These are phyloP conservation scores for Bryopsis sp. DNA, from an alignment of 139 green algal species.

Conservation along the genomic window DNA sequence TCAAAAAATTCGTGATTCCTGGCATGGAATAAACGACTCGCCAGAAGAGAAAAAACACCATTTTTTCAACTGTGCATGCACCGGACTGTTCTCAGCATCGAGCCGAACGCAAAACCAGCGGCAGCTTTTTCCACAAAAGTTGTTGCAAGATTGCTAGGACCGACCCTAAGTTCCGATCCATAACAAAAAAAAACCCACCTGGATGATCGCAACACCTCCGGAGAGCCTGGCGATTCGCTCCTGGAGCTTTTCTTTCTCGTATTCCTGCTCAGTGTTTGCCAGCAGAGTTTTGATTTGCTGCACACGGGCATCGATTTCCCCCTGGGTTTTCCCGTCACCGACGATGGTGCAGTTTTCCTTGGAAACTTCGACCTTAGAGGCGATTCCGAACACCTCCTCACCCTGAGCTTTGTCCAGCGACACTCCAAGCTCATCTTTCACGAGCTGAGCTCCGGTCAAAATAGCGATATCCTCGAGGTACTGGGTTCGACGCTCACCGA, in stretches of 20 bases:
- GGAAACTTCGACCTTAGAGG: slow-evolving; percentile 78
- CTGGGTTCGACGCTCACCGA: slow-evolving; percentile 94
- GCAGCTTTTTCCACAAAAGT: too few relatives aligned
- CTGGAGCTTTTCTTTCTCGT: slow-evolving; percentile 99
- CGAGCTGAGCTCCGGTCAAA: slow-evolving; percentile 75
- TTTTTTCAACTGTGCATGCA: too few relatives aligned
- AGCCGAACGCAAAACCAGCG: background rate
- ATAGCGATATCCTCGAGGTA: slow-evolving; percentile 99
- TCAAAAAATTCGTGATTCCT: background rate
- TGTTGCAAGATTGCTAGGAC: too few relatives aligned
- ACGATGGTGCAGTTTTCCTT: slow-evolving; percentile 97
- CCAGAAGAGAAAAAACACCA: too few relatives aligned
- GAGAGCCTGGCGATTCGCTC: slow-evolving; percentile 94
- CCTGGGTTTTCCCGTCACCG: slow-evolving; percentile 63
- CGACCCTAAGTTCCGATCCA: background rate
- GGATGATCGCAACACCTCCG: slow-evolving; percentile 96
- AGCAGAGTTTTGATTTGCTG: slow-evolving; percentile 92
- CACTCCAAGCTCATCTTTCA: slow-evolving; percentile 97
- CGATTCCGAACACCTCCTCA: slow-evolving; percentile 79
- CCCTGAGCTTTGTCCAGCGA: slow-evolving; percentile 78
- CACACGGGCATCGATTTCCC: slow-evolving; percentile 79
- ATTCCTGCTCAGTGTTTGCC: slow-evolving; percentile 77
- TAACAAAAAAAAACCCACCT: slow-evolving; percentile 65
- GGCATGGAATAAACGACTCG: too few relatives aligned
- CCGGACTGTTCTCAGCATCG: too few relatives aligned